A percentile compares a stretch with the other conserved stretches of the same genome.
Conservation (phyloP, 176 grass and related monocot genomes). For the Zea mays region DNA sequence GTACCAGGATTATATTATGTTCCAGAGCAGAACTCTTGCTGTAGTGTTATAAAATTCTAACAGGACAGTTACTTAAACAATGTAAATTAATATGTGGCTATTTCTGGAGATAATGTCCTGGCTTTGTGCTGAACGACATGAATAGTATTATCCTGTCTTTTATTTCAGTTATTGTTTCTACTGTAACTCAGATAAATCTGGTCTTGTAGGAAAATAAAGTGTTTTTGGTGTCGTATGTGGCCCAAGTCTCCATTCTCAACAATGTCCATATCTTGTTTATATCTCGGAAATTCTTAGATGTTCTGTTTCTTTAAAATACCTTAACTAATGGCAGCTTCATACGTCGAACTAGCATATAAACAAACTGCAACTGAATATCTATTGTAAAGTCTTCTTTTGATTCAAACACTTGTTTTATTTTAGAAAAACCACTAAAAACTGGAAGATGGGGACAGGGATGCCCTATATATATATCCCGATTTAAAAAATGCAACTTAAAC, state of each 20-base stretch:
- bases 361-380: no score
- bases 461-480: no score
- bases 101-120: not conserved
- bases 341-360: not conserved
- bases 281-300: not conserved
- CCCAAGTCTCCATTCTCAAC: not conserved
- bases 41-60: conserved; percentile 16
- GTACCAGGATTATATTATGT: conserved; percentile 11
- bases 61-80: not conserved
- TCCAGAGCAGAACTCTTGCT: not conserved
- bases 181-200: not conserved
- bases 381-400: not conserved
- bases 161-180: conserved; percentile 5
- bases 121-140: not conserved
- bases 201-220: conserved; percentile 6
- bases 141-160: conserved; percentile 3
- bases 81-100: not conserved
- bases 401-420: not conserved
- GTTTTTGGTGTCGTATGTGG: conserved; percentile 1
- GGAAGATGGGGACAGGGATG: not conserved
- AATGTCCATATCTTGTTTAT: not conserved
- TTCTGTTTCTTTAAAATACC: conserved; percentile 5
- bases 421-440: not conserved
- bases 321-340: not conserved
- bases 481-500: no score